Percentiles rank a stretch among this genome's conserved stretches.
These are phyloP conservation scores for Naganishia kalamii DNA, from an alignment of 768 basidiomycete species.

Conservation along the genomic window DNA sequence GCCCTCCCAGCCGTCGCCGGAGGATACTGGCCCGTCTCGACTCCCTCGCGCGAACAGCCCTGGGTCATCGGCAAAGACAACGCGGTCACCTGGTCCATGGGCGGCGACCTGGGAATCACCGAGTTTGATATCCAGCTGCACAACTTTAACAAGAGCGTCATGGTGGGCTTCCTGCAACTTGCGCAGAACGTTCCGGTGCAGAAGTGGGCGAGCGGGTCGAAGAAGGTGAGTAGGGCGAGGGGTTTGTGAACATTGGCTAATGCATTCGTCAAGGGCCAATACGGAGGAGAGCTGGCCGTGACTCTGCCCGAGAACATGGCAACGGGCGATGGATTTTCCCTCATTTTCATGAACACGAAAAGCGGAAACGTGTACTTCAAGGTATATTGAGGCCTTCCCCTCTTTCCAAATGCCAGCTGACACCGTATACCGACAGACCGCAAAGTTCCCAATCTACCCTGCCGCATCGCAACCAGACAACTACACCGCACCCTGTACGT, in stretches of 20 bases:
- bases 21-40: slow-evolving; percentile 41
- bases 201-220: slow-evolving; percentile 29
- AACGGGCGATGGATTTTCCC: slow-evolving; percentile 32
- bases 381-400: slow-evolving; percentile 17
- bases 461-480: slow-evolving; percentile 30
- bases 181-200: slow-evolving; percentile 43
- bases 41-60: slow-evolving; percentile 29
- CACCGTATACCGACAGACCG: slow-evolving; percentile 24
- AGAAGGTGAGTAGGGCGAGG: slow-evolving; percentile 19
- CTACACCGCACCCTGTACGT: slow-evolving; percentile 33
- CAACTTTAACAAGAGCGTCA: slow-evolving; percentile 36
- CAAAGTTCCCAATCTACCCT: slow-evolving; percentile 38
- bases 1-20: slow-evolving; percentile 3
- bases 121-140: slow-evolving; percentile 46
- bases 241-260: neutral
- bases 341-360: slow-evolving; percentile 44
- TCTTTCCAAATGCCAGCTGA: neutral
- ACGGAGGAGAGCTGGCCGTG: slow-evolving; percentile 14
- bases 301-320: neutral
- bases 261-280: neutral
- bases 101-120: slow-evolving; percentile 31
- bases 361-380: slow-evolving; percentile 40
- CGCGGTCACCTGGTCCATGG: slow-evolving; percentile 37
- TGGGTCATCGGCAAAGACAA: slow-evolving; percentile 44
- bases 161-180: slow-evolving; percentile 40